A percentile compares a stretch with the other conserved stretches of the same genome.
These are phyloP conservation scores for Prorocentrum cordatum DNA, from an alignment of 169 alveolate genomes.

Conservation along the genomic window DNA sequence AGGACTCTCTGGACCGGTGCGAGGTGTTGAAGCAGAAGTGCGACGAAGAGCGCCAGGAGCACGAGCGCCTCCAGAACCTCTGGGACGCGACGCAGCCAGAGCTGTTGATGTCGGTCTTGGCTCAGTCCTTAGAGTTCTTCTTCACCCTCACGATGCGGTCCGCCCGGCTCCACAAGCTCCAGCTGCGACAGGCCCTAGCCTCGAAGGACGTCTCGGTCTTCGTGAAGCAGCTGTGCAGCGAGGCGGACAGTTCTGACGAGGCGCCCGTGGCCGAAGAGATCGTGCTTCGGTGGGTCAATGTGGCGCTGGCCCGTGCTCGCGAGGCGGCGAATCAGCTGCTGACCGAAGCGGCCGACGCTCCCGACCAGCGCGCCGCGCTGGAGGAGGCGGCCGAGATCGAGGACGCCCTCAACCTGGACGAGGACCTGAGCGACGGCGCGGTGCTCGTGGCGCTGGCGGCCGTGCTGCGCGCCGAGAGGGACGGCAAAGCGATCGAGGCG, in stretches of 20 bases:
- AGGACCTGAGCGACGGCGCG: constrained; percentile 9
- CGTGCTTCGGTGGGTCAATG: too few relatives aligned
- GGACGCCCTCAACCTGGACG: constrained; percentile 12
- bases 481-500: too few relatives aligned
- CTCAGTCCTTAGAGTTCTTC: constrained; percentile 44
- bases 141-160: constrained; percentile 14
- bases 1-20: constrained; percentile 26
- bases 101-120: constrained; percentile 12
- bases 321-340: neutral
- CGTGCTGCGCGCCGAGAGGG: too few relatives aligned
- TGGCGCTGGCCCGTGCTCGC: too few relatives aligned
- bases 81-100: constrained; percentile 67
- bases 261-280: too few relatives aligned
- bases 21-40: constrained; percentile 49
- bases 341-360: neutral
- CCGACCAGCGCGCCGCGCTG: neutral
- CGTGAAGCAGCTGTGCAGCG: too few relatives aligned
- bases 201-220: too few relatives aligned
- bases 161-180: constrained; percentile 9
- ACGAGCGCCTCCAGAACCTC: constrained; percentile 26
- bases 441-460: constrained; percentile 23
- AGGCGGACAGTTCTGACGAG: too few relatives aligned
- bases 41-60: constrained; percentile 45
- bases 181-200: too few relatives aligned
- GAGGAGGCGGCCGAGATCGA: neutral